phyloP scores from a whole-genome alignment of 352 stramenopile species.

The Phytophthora meadii region DNA sequence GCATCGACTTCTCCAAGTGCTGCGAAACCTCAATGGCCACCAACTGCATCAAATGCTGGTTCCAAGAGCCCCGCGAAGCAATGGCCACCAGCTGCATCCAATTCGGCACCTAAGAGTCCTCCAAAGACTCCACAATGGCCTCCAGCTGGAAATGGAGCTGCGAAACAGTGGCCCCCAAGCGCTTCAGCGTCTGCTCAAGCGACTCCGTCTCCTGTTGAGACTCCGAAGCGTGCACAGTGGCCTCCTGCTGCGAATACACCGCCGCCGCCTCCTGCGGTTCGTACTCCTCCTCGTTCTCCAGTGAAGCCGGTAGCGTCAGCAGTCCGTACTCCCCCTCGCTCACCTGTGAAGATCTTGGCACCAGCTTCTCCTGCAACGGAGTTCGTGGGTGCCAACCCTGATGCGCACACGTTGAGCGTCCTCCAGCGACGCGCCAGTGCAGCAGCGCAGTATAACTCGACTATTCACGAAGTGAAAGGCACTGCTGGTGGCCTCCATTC shows the following conservation, averaged over 20 bases:
- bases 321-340: constrained; percentile 27
- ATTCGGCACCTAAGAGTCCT: constrained; percentile 26
- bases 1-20: constrained; percentile 4
- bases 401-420: constrained; percentile 64
- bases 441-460: constrained; percentile 64
- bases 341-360: constrained; percentile 23
- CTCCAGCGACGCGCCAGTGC: constrained; percentile 70
- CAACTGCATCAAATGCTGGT: constrained; percentile 16
- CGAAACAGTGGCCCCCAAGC: constrained; percentile 56
- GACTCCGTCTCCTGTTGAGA: constrained; percentile 12
- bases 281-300: constrained; percentile 33
- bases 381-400: constrained; percentile 26
- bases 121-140: constrained; percentile 28
- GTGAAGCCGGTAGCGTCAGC: constrained; percentile 6
- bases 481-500: constrained; percentile 81
- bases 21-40: constrained; percentile 47
- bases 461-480: constrained; percentile 85
- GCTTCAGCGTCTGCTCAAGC: constrained; percentile 10
- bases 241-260: constrained; percentile 42
- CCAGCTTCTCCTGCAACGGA: constrained; percentile 14
- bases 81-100: constrained; percentile 32
- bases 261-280: constrained; percentile 23
- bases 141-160: constrained; percentile 19
- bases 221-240: constrained; percentile 59
- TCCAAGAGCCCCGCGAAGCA: constrained; percentile 19